Evolutionary conservation across 805 yeast genomes (phyloP), one percentile per base, ranked within the genome.

Genomic region (Dipodascus albidus): DNA sequence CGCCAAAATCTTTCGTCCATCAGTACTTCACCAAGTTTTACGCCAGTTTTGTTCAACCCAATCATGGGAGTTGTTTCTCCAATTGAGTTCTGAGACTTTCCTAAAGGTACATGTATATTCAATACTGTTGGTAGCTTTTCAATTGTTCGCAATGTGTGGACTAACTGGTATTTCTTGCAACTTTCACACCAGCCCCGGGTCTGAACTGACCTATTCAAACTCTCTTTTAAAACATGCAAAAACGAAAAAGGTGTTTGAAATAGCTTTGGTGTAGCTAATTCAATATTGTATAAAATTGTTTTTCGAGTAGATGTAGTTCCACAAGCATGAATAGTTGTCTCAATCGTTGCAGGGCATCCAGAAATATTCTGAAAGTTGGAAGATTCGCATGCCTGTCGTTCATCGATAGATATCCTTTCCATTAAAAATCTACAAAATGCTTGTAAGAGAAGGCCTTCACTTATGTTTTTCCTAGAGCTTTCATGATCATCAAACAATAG

Each of bases 101-200:
- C 44, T 4, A 24, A 20, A 6, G 44, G 38, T 3, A 49, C 47
- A 14, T 20, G 23, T 3, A 54, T 8, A 15, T 50, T 52, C 47
- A 88, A 64, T 9, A 87, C 72, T 1, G 84, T 81, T 0, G 96
- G 89, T 24, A 83, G 67, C 47, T 72, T 73, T n/a, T 72, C 69
- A 0, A 83, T 75, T 1, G 73, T 68, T 52, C 76, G 73, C 23
- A 74, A 71, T 2, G 79, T 75, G 57, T 83, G 84, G 35, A 84
- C 70, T 2, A 73, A 65, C 55, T 80, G 90, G 53, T 68, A 72
- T 47, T 69, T 68, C 4, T 72, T 69, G 59, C 85, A 80, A 33
- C 70, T 70, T 22, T 76, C 78, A 62, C 85, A 82, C 60, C 72
- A 69, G 22, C 80, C 75, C 15, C 77, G 74, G 3, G 77, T 73